Conservation (phyloP, 257 asterid genomes). For the Mentha longifolia region DNA sequence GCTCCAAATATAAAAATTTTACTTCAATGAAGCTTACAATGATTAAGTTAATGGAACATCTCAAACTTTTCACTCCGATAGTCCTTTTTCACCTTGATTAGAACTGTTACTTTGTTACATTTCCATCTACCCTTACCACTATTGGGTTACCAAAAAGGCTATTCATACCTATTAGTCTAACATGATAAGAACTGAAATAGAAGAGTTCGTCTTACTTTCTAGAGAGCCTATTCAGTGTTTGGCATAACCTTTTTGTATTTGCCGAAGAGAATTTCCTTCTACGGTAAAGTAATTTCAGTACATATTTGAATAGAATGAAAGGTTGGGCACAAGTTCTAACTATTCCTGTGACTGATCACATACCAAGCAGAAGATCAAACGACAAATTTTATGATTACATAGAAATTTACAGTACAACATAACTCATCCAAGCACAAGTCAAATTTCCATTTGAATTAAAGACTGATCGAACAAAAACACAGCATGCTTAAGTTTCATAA, state of each 20-base stretch:
- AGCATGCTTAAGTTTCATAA: conserved; percentile 14
- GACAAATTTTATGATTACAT: background rate
- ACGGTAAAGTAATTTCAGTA: no score
- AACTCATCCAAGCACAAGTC: background rate
- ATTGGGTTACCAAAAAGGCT: no score
- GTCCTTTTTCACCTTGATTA: background rate
- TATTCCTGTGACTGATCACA: background rate
- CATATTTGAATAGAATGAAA: no score
- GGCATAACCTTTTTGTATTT: no score
- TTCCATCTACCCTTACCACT: no score
- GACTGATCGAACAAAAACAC: background rate
- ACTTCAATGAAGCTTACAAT: background rate
- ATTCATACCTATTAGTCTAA: no score
- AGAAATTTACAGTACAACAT: background rate
- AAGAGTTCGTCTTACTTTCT: no score
- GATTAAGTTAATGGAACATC: background rate
- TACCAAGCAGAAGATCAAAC: background rate
- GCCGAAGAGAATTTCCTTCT: no score
- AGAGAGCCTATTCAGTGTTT: no score
- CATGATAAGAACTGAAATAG: no score
- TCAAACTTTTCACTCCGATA: background rate
- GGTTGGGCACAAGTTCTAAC: background rate
- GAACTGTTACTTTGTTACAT: no score
- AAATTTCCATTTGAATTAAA: background rate
- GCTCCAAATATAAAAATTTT: background rate